These are phyloP conservation scores for Leccinum fibrillosum DNA, from an alignment of 768 basidiomycete genomes.

Conservation along the genomic window DNA sequence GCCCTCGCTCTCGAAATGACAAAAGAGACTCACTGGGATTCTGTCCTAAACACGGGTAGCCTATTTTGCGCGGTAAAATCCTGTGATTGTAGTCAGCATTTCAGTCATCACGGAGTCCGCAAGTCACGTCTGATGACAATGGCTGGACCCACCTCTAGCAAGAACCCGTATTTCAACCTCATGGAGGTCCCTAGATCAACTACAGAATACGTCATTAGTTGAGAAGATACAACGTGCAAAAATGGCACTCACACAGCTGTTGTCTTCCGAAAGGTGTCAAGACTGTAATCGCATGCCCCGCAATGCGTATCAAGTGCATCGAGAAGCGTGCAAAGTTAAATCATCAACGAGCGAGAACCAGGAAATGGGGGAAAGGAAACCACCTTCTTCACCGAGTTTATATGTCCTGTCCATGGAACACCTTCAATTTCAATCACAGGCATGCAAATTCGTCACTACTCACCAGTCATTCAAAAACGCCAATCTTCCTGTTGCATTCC, in stretches of 20 bases:
- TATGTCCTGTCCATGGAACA: conserved; percentile 59
- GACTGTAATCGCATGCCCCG: conserved; percentile 36
- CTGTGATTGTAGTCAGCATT: conserved; percentile 33
- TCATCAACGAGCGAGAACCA: background rate
- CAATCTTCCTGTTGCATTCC: conserved; percentile 65
- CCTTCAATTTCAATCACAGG: conserved; percentile 1
- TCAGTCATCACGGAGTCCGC: background rate
- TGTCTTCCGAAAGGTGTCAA: conserved; percentile 89
- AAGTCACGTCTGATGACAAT: conserved; percentile 5
- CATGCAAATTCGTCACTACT: conserved; percentile 16
- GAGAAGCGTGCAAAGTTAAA: background rate
- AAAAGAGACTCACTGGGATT: conserved; percentile 53
- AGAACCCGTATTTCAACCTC: conserved; percentile 75
- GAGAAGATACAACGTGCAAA: background rate
- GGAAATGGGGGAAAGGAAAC: background rate
- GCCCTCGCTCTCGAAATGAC: background rate
- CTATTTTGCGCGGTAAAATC: conserved; percentile 58
- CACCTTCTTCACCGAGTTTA: conserved; percentile 85
- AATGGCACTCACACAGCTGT: conserved; percentile 62
- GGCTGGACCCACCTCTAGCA: conserved; percentile 47
- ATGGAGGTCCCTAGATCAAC: conserved; percentile 68
- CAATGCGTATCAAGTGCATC: background rate
- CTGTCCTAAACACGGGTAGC: conserved; percentile 77
- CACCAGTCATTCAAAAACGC: conserved; percentile 83
- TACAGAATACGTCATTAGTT: conserved; percentile 20